Conservation (phyloP, 1,139 yeast genomes). For the Meyerozyma elateridarum region DNA sequence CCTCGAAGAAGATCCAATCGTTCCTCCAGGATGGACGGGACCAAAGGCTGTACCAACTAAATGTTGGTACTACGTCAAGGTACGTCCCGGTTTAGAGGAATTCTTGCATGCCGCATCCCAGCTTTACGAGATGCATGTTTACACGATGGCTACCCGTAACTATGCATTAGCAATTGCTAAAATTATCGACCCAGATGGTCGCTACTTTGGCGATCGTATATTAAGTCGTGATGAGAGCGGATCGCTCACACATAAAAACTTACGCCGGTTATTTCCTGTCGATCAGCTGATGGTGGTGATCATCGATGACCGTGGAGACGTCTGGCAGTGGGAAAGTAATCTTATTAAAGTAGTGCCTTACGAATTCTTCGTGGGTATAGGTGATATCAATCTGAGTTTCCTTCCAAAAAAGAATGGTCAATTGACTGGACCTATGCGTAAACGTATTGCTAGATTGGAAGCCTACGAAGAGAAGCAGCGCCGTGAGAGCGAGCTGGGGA, state of each 20-base stretch:
- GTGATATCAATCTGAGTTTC: constrained; percentile 93
- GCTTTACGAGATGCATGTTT: constrained; percentile 84
- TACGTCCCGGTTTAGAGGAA: constrained; percentile 79
- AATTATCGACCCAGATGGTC: constrained; percentile 86
- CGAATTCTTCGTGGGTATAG: constrained; percentile 94
- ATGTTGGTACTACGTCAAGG: constrained; percentile 89
- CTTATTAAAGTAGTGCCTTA: constrained; percentile 90
- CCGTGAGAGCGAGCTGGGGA: constrained; percentile 18
- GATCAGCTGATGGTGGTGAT: constrained; percentile 96
- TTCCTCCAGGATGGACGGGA: constrained; percentile 56
- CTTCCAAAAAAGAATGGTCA: constrained; percentile 76
- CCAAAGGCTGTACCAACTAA: constrained; percentile 52
- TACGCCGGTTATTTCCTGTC: constrained; percentile 87
- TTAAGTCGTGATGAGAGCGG: constrained; percentile 95
- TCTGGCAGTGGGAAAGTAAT: constrained; percentile 97
- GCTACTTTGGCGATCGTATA: constrained; percentile 85
- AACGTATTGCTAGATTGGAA: constrained; percentile 51
- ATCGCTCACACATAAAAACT: constrained; percentile 80
- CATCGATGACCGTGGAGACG: constrained; percentile 97
- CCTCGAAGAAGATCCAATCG: constrained; percentile 67
- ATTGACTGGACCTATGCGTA: constrained; percentile 64
- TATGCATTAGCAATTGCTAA: constrained; percentile 89
- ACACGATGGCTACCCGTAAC: constrained; percentile 98
- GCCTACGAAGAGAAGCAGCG: constrained; percentile 15
- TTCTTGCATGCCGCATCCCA: constrained; percentile 63